These are phyloP conservation scores for Taphrina populina DNA, from an alignment of 1,139 yeast species.

Conservation along the genomic window DNA sequence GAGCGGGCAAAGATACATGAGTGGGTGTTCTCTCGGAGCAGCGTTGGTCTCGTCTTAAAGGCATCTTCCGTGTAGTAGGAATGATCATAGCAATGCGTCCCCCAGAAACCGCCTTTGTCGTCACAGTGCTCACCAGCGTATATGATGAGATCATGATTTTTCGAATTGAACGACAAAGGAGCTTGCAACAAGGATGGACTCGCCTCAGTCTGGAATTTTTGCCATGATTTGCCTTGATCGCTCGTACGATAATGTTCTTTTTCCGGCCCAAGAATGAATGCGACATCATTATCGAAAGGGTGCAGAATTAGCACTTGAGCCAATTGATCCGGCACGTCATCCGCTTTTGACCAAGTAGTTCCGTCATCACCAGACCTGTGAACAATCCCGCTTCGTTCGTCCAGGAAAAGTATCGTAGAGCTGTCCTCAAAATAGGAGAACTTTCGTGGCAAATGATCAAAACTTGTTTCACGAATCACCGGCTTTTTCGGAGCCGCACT, in stretches of 20 bases:
- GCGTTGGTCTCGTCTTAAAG: conserved; percentile 50
- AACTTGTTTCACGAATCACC: conserved; percentile 31
- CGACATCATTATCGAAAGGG: conserved; percentile 52
- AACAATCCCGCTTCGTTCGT: conserved; percentile 43
- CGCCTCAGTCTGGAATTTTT: conserved; percentile 45
- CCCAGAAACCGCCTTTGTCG: conserved; percentile 40
- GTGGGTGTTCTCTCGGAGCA: conserved; percentile 42
- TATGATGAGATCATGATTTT: conserved; percentile 49
- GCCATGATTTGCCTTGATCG: conserved; percentile 64
- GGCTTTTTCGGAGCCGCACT: conserved; percentile 34
- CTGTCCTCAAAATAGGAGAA: conserved; percentile 40
- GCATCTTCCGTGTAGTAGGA: conserved; percentile 58
- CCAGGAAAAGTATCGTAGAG: conserved; percentile 48
- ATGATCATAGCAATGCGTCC: conserved; percentile 46
- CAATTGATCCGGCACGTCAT: conserved; percentile 42
- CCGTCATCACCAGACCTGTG: conserved; percentile 61
- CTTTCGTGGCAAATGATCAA: conserved; percentile 37
- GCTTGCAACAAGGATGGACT: conserved; percentile 41
- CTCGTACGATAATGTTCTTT: conserved; percentile 54
- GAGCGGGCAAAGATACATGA: conserved; percentile 58
- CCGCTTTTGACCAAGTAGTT: conserved; percentile 51
- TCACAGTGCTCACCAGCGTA: conserved; percentile 49
- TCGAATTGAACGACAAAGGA: conserved; percentile 48
- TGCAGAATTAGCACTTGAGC: conserved; percentile 50
- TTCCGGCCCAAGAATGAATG: conserved; percentile 51